Base-by-base conservation (phyloP, 2,329 filamentous ascomycete genomes). In the Penicillium sp. region DNA sequence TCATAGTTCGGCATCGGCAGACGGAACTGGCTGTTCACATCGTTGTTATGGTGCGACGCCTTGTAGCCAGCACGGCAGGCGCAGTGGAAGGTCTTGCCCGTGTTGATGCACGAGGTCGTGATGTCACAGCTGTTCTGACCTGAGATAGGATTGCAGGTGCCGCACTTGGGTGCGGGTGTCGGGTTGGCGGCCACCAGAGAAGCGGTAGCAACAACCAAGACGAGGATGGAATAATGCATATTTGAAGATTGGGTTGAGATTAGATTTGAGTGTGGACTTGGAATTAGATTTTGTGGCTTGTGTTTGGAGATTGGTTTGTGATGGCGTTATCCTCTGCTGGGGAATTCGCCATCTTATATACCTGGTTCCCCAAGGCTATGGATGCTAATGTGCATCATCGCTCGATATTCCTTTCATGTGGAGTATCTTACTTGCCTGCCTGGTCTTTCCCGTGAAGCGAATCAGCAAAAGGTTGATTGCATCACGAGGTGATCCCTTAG, bases 91-190 rank as follows among this genome's bases (percentile, higher is more conserved):
- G 61, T 53, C 5, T 57, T 59, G 41, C 70, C 70, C 1, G 69
- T 72, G 61, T 67, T 72, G 55, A 73, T 74, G 59, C 72, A 75
- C 6, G 72, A 73, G 19, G 72, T 75, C 12, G 70, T 73, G 35
- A 69, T 58, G 52, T 74, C 67, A 55, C 72, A 75, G 50, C 57
- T 53, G 55, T 73, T 73, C 41, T 69, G 39, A 48, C 69, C 70
- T 3, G 69, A 68, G 50, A 69, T 30, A 2, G 71, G 69, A 52
- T 72, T 71, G 64, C 71, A 73, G 39, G 65, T 69, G 19, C 65
- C 65, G 52, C 69, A 72, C 25, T 48, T 55, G 10, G 64, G 59
- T 2, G 53, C 50, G 4, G 56, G 16, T 12, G 14, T 31, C 19
- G 56, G 53, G 28, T 55, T 44, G 33, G 62, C 57, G 14, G 56